Evolutionary conservation across 768 basidiomycete species (phyloP), one percentile per base, ranked within the genome.

Genomic region (Boletus bicolor): DNA sequence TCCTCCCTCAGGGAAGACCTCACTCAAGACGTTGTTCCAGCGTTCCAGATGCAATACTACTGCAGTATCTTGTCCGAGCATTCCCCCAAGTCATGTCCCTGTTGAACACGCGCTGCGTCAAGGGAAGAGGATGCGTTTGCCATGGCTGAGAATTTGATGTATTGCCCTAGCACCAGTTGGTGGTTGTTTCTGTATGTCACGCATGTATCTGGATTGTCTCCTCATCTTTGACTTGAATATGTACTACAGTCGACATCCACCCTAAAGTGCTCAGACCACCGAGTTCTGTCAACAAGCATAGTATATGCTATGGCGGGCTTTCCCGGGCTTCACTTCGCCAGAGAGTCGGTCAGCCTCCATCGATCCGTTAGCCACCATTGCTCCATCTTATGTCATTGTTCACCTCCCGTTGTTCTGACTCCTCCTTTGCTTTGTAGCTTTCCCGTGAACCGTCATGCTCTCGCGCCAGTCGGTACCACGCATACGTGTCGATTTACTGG

Each of bases 131-230:
- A 58, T 63, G 37, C 67, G 65, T 53, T 55, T 73, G 17, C 62
- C 65, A 41, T 73, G 71, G 68, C 49, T 70, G 53, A 72, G 61
- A 60, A 57, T 68, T 30, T 73, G 55, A 69, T 62, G 37, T 62
- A 54, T 46, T 43, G 7, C 36, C 42, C 37, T 55, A n/a, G 32
- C 45, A 57, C 56, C 6, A 21, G 32, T 28, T 39, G 47, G 53
- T 36, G 21, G 36, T 56, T 56, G 30, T 57, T 55, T 52, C 48
- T 58, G 68, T 70, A 65, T 61, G 64, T 63, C 55, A 41, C 47
- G 15, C 54, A 41, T 70, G 61, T 64, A 64, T 61, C 44, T 57
- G 51, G 55, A 49, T 58, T 30, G 21, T 49, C 43, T 49, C 35
- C 45, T 11, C 42, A 37, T 57, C 48, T 44, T 59, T 56, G 26